Conservation (phyloP, 202 grass and related monocot species). For the Hordeum pubiflorum region DNA sequence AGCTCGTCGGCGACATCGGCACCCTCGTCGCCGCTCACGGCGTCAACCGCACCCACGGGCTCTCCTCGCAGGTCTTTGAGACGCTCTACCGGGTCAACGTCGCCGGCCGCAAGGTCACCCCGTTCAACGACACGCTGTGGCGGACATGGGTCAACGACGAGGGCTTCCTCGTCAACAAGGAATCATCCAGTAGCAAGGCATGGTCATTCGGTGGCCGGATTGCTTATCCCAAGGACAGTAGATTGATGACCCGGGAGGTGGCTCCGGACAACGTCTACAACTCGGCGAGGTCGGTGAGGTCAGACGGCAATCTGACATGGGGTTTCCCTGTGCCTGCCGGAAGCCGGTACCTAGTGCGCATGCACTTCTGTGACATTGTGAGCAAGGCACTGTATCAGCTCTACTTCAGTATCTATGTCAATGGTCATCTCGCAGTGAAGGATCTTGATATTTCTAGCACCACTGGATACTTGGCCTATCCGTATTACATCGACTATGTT, state of each 20-base stretch:
- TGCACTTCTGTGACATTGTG: slow-evolving; percentile 92
- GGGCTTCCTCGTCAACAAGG: slow-evolving; percentile 24
- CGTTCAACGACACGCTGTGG: slow-evolving; percentile 90
- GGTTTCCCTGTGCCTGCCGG: slow-evolving; percentile 48
- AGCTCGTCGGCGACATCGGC: slow-evolving; percentile 60
- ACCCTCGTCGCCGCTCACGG: slow-evolving; percentile 35
- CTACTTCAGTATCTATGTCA: slow-evolving; percentile 71
- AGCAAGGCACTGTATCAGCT: slow-evolving; percentile 67
- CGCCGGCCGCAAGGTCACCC: slow-evolving; percentile 80
- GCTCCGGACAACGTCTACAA: slow-evolving; percentile 77
- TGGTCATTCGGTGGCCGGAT: slow-evolving; percentile 65
- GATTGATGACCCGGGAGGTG: slow-evolving; percentile 55
- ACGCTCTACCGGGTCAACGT: slow-evolving; percentile 74
- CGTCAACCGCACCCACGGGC: slow-evolving; percentile 32
- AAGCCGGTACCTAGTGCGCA: slow-evolving; percentile 62
- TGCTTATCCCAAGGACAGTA: slow-evolving; percentile 52
- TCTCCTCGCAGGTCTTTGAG: slow-evolving; percentile 66
- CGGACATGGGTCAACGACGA: slow-evolving; percentile 80
- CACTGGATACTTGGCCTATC: slow-evolving; percentile 56
- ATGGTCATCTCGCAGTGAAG: slow-evolving; percentile 56
- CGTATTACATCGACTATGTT: slow-evolving; percentile 83
- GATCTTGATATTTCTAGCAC: slow-evolving; percentile 66
- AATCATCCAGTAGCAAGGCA: slow-evolving; percentile 23
- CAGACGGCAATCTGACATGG: slow-evolving; percentile 63
- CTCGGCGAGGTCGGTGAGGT: slow-evolving; percentile 52